Base-by-base conservation (phyloP, 1,139 yeast species). In the Sugiyamaella xylanicola region DNA sequence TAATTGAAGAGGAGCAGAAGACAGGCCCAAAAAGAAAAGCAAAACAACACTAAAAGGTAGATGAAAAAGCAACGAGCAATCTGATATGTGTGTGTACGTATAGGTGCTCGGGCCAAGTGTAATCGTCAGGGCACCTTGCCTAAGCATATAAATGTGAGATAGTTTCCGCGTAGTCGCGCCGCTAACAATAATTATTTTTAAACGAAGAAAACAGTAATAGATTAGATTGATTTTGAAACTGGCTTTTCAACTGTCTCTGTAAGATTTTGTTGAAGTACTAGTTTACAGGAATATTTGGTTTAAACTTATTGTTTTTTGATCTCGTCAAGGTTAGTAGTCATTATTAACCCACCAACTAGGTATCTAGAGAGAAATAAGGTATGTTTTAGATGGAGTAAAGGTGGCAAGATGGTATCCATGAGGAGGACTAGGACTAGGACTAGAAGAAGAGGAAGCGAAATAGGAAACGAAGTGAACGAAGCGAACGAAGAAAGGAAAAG, bases 41-140 rank as follows among this genome's bases (percentile, higher is more conserved):
- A 27, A 21, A 41, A 27, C 16, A 3, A 43, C 19, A 43, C 36
- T 7, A 25, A 43, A 22, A 29, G 15, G 13, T 9, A 9, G 32
- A 7, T 7, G 11, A 42, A 21, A 42, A 22, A 42, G 22, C 19
- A 32, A 32, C 37, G 4, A n/a, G 37, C 37, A 32, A 32, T 25
- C 46, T 45, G 21, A 35, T 35, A 25, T 36, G 50, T 32, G 50
- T 2, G 41, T 35, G 50, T 46, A 32, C 29, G 17, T 48, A 13
- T 32, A 20, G 16, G 52, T 48, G 52, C 52, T 48, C 52, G 52
- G 46, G 52, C 52, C 52, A 48, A 40, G 52, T 35, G 52, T 48
- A 40, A 48, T 48, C 52, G 52, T 48, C 52, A 48, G 52, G 52
- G 51, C 52, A 48, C 41, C 52, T 48, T 15, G 47, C 52, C 41